Conservation (phyloP, 176 grass and related monocot genomes). For the Oryza longistaminata region DNA sequence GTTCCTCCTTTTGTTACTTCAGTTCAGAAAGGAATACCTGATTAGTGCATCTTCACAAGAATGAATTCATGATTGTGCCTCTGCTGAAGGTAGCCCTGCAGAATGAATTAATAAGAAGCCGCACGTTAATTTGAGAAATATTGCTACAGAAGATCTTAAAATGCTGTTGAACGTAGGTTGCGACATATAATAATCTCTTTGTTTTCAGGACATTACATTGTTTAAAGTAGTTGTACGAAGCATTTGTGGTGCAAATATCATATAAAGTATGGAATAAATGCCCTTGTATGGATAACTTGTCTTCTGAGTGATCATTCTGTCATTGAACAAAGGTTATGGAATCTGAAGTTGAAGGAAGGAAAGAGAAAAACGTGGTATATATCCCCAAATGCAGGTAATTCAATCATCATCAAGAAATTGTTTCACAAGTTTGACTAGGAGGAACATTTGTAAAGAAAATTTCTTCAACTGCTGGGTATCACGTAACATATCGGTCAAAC, state of each 20-base stretch:
- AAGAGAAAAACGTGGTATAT: conserved; percentile 93
- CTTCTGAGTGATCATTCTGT: conserved; percentile 54
- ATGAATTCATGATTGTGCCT: conserved; percentile 6
- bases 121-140: conserved; percentile 1
- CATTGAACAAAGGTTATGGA: conserved; percentile 71
- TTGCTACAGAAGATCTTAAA: not conserved
- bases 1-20: not conserved
- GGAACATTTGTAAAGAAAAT: conserved; percentile 17
- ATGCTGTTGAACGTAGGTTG: not conserved
- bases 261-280: conserved; percentile 33
- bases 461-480: not conserved
- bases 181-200: not conserved
- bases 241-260: conserved; percentile 4
- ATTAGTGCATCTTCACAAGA: conserved; percentile 19
- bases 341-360: conserved; percentile 78
- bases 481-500: conserved; percentile 1
- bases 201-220: not conserved
- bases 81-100: not conserved
- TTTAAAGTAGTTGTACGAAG: not conserved
- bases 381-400: conserved; percentile 95
- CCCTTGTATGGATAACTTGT: conserved; percentile 15
- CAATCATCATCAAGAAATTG: not conserved
- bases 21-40: conserved; percentile 1
- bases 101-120: conserved; percentile 5
- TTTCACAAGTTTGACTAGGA: not conserved